Conservation (phyloP, 768 basidiomycete genomes). For the Tricholoma sp. region DNA sequence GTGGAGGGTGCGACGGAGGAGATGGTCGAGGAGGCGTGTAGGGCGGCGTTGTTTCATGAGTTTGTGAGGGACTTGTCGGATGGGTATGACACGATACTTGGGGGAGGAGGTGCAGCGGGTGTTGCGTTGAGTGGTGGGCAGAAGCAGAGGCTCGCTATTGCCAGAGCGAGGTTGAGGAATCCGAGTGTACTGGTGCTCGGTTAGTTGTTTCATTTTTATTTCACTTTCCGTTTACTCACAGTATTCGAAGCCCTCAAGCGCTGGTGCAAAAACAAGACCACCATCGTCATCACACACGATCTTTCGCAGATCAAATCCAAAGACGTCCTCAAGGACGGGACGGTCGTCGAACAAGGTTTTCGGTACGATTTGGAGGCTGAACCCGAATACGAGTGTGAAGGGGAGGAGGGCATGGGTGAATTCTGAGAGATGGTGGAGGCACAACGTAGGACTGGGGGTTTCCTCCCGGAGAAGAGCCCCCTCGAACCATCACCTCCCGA, state of each 20-base stretch:
- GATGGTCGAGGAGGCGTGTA: slow-evolving; percentile 69
- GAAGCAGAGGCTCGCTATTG: slow-evolving; percentile 85
- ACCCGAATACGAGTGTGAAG: too few relatives aligned
- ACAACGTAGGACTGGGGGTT: too few relatives aligned
- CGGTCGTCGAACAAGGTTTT: slow-evolving; percentile 84
- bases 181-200: slow-evolving; percentile 89
- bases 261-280: slow-evolving; percentile 77
- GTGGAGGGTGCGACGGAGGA: slow-evolving; percentile 40
- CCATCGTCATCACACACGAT: slow-evolving; percentile 74
- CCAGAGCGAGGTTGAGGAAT: slow-evolving; percentile 78
- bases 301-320: slow-evolving; percentile 69
- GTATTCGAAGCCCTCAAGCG: slow-evolving; percentile 68
- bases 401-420: too few relatives aligned
- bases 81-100: slow-evolving; percentile 82
- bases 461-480: too few relatives aligned
- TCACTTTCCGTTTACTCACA: slow-evolving; percentile 78
- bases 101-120: slow-evolving; percentile 53
- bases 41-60: slow-evolving; percentile 27
- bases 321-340: slow-evolving; percentile 81
- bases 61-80: slow-evolving; percentile 81
- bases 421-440: too few relatives aligned
- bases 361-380: slow-evolving; percentile 69
- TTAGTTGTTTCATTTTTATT: slow-evolving; percentile 32
- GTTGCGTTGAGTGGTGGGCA: slow-evolving; percentile 87
- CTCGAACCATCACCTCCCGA: background rate